A percentile compares a stretch with the other conserved stretches of the same genome.
Conservation (phyloP, 2,329 filamentous ascomycete genomes). For the Curvularia sp. region DNA sequence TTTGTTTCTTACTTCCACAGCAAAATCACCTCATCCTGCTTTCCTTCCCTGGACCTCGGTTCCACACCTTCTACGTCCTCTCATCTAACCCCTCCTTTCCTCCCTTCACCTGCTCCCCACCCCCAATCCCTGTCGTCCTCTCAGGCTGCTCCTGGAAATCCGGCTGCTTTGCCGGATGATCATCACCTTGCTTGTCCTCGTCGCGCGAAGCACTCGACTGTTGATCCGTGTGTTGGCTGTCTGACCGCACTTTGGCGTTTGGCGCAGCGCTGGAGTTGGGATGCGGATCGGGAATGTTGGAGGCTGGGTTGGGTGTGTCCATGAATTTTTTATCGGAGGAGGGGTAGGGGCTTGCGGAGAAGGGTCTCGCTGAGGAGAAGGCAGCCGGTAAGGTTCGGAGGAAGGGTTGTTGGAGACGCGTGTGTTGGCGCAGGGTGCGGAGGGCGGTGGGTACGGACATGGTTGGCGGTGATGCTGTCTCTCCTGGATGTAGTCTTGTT, state of each 20-base stretch:
- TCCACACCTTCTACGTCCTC: slow-evolving; percentile 16
- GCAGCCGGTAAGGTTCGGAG: background rate
- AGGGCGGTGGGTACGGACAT: slow-evolving; percentile 5
- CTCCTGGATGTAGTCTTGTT: background rate
- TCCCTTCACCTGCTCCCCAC: slow-evolving; percentile 37
- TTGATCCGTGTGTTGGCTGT: slow-evolving; percentile 37
- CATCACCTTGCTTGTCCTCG: slow-evolving; percentile 38
- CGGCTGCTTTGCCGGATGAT: slow-evolving; percentile 51
- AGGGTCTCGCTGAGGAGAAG: background rate
- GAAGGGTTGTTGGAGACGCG: background rate
- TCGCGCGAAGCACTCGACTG: slow-evolving; percentile 44
- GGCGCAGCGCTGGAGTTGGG: slow-evolving; percentile 33
- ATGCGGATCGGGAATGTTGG: slow-evolving; percentile 31
- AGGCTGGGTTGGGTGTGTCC: slow-evolving; percentile 25
- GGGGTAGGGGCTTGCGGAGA: background rate
- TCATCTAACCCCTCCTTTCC: slow-evolving; percentile 43
- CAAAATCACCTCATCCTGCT: background rate
- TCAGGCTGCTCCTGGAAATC: slow-evolving; percentile 44
- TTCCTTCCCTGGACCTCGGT: background rate
- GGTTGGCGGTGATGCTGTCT: background rate
- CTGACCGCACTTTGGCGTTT: slow-evolving; percentile 31
- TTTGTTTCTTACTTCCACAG: background rate
- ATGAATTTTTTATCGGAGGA: slow-evolving; percentile 21
- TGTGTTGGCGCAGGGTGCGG: slow-evolving; percentile 14
- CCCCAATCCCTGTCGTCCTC: slow-evolving; percentile 46